Evolutionary conservation across 2,329 filamentous ascomycete genomes (phyloP).

Genomic region (Sporothrix euskadiensis): DNA sequence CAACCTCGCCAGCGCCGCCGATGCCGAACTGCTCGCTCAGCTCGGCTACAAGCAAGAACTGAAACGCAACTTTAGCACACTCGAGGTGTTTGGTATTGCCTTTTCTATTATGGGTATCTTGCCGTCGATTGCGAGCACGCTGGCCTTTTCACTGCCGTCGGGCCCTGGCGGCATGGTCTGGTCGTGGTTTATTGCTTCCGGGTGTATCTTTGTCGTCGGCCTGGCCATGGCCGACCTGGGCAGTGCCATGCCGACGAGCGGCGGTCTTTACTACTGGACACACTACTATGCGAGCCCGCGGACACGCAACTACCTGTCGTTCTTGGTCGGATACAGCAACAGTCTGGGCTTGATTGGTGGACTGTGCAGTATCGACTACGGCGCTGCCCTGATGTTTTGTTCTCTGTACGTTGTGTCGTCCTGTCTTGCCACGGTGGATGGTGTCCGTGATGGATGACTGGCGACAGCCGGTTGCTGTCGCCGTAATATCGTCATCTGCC

Average conservation of each 20-base stretch:
- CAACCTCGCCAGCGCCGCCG: slow-evolving; percentile 36
- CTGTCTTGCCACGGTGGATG: background rate
- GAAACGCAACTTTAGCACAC: slow-evolving; percentile 59
- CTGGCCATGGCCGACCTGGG: slow-evolving; percentile 59
- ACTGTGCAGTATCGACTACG: slow-evolving; percentile 61
- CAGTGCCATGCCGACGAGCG: slow-evolving; percentile 59
- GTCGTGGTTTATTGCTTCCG: slow-evolving; percentile 61
- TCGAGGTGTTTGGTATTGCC: slow-evolving; percentile 63
- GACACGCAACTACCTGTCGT: slow-evolving; percentile 58
- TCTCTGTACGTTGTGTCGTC: slow-evolving; percentile 45
- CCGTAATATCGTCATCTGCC: background rate
- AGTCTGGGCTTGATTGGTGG: slow-evolving; percentile 62
- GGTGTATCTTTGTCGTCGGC: slow-evolving; percentile 60
- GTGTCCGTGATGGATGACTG: background rate
- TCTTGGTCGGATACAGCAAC: slow-evolving; percentile 62
- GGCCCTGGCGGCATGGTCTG: slow-evolving; percentile 63
- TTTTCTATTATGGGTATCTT: slow-evolving; percentile 63
- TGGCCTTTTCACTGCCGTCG: slow-evolving; percentile 59
- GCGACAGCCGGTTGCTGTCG: background rate
- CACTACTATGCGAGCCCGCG: slow-evolving; percentile 59
- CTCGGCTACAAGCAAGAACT: slow-evolving; percentile 57
- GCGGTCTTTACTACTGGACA: slow-evolving; percentile 61
- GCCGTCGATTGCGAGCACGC: slow-evolving; percentile 60
- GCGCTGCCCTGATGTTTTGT: slow-evolving; percentile 59
- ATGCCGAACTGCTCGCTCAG: slow-evolving; percentile 38